phyloP scores from a whole-genome alignment of 768 basidiomycete genomes.

The Trametes elegans region DNA sequence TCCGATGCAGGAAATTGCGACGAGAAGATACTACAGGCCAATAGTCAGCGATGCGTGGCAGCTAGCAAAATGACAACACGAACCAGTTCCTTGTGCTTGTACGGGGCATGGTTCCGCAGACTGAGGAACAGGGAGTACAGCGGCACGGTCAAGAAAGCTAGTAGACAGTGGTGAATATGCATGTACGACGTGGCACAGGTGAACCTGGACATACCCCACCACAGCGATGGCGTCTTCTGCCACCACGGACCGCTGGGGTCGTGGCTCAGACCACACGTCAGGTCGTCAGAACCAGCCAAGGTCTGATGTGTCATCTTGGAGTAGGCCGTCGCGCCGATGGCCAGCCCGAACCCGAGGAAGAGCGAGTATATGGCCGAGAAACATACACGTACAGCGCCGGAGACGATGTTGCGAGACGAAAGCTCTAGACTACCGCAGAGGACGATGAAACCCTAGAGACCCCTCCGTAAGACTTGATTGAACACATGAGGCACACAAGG shows the following conservation, averaged over 20 bases:
- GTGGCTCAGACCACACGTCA: slow-evolving; percentile 58
- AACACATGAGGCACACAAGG: not conserved
- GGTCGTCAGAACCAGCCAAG: slow-evolving; percentile 55
- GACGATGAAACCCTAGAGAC: slow-evolving; percentile 57
- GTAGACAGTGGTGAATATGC: not conserved
- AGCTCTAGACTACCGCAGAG: slow-evolving; percentile 75
- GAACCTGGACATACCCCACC: slow-evolving; percentile 57
- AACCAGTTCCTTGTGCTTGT: slow-evolving; percentile 55
- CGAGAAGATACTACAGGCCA: slow-evolving; percentile 41
- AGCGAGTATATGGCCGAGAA: slow-evolving; percentile 80
- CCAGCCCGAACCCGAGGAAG: slow-evolving; percentile 74
- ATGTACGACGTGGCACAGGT: not conserved
- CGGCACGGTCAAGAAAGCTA: slow-evolving; percentile 71
- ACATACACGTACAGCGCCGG: slow-evolving; percentile 81
- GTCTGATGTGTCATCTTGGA: slow-evolving; percentile 47
- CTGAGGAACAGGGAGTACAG: slow-evolving; percentile 66
- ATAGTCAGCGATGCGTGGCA: not conserved
- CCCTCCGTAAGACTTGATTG: too few relatives aligned
- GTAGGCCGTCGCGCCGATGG: slow-evolving; percentile 74
- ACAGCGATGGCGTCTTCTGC: slow-evolving; percentile 62
- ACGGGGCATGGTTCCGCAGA: slow-evolving; percentile 62
- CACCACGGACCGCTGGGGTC: slow-evolving; percentile 66
- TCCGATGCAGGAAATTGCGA: slow-evolving; percentile 63
- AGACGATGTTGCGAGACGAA: slow-evolving; percentile 75
- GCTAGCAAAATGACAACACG: slow-evolving; percentile 22